phyloP scores from a whole-genome alignment of 2,329 filamentous ascomycete species.

The Alternaria sp. region DNA sequence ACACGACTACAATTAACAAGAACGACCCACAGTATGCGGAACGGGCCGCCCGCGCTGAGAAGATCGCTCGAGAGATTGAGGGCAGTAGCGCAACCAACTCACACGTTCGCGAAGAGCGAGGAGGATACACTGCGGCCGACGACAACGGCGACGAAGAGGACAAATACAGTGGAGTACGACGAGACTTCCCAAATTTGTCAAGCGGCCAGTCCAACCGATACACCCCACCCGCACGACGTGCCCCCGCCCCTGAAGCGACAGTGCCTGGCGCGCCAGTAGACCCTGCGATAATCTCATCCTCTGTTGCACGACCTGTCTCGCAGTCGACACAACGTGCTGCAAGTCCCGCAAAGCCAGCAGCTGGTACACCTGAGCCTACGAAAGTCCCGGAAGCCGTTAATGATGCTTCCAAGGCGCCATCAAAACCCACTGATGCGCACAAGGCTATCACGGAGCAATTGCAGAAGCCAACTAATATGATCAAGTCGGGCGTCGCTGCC shows the following conservation, averaged over 20 bases:
- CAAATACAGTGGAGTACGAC: slow-evolving; percentile 94
- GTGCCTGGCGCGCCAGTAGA: slow-evolving; percentile 82
- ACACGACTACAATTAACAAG: slow-evolving; percentile 90
- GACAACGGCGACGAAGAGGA: slow-evolving; percentile 86
- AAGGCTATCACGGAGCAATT: slow-evolving; percentile 35
- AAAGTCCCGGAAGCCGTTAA: slow-evolving; percentile 10
- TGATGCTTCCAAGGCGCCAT: slow-evolving; percentile 26
- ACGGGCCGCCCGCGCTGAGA: slow-evolving; percentile 77
- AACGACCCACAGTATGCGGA: slow-evolving; percentile 83
- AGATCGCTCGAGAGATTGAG: slow-evolving; percentile 90
- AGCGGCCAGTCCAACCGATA: slow-evolving; percentile 76
- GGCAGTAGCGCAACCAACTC: slow-evolving; percentile 74
- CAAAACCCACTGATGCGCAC: slow-evolving; percentile 26
- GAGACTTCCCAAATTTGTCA: slow-evolving; percentile 73
- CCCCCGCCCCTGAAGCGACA: slow-evolving; percentile 76
- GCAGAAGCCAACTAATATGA: slow-evolving; percentile 40
- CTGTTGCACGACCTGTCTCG: slow-evolving; percentile 65
- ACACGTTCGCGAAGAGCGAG: slow-evolving; percentile 90
- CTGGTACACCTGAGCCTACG: slow-evolving; percentile 26
- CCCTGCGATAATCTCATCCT: slow-evolving; percentile 90
- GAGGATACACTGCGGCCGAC: slow-evolving; percentile 70
- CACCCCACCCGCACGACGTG: slow-evolving; percentile 86
- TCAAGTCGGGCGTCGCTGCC: slow-evolving; percentile 40
- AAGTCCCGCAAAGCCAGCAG: slow-evolving; percentile 34
- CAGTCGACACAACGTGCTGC: slow-evolving; percentile 36